Percentiles rank a stretch among this genome's conserved stretches.
Evolutionary conservation across 192 early-diverging fungal species (phyloP).

Genomic region (Anaeromyces robustus): DNA sequence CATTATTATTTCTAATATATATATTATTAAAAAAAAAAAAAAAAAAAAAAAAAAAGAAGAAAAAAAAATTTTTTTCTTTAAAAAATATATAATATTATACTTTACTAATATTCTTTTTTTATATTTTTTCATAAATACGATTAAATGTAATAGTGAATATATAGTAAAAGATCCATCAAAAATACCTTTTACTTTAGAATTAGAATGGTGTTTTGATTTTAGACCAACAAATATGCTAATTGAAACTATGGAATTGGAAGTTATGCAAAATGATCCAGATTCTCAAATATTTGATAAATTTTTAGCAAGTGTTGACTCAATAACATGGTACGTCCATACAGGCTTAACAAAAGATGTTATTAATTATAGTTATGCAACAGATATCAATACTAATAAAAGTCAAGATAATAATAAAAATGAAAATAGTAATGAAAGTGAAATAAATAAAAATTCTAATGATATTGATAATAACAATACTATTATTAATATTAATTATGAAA

Average conservation of each 20-base stretch:
- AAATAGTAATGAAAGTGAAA: not conserved
- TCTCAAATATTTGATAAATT: not conserved
- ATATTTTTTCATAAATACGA: too few species aligned
- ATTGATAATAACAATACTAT: too few species aligned
- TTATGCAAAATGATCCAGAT: not conserved
- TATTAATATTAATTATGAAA: not conserved
- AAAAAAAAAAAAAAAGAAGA: too few species aligned
- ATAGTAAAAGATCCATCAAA: not conserved
- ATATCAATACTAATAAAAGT: not conserved
- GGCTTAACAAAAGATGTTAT: not conserved
- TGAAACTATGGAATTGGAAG: not conserved
- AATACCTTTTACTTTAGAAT: not conserved
- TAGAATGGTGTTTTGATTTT: not conserved
- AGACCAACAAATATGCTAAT: not conserved
- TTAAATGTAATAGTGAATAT: too few species aligned
- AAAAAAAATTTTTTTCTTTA: too few species aligned
- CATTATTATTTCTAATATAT: too few species aligned
- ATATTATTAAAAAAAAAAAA: too few species aligned
- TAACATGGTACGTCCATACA: not conserved
- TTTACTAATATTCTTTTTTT: too few species aligned
- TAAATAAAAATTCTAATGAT: not conserved
- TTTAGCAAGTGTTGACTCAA: not conserved
- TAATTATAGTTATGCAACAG: not conserved
- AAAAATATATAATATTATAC: too few species aligned
- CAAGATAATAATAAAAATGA: not conserved